Percentiles rank a stretch among this genome's conserved stretches.
These are phyloP conservation scores for Crepidotus variabilis DNA, from an alignment of 768 basidiomycete genomes.

Conservation along the genomic window DNA sequence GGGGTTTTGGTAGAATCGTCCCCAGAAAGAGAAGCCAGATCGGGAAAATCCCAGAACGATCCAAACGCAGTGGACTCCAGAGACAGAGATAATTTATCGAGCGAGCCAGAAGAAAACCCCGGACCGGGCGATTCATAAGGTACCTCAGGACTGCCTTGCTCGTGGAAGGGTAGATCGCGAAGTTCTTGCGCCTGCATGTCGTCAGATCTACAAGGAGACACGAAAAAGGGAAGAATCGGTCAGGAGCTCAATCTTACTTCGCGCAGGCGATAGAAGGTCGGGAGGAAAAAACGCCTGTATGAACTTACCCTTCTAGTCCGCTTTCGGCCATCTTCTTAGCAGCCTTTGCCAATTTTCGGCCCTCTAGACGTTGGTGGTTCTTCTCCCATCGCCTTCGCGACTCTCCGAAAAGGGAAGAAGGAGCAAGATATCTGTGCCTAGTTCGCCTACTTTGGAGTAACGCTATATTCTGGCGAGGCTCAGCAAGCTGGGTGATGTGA, in stretches of 20 bases:
- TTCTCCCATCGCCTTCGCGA: constrained; percentile 14
- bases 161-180: background rate
- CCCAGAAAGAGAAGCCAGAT: background rate
- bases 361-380: constrained; percentile 11
- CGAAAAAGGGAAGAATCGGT: background rate
- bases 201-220: background rate
- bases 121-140: too few species aligned
- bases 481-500: constrained; percentile 3
- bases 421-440: constrained; percentile 7
- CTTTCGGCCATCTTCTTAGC: constrained; percentile 3
- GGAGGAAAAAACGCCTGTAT: background rate
- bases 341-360: constrained; percentile 16
- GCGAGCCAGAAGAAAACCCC: too few species aligned
- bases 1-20: background rate
- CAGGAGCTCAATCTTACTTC: background rate
- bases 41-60: too few species aligned
- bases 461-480: constrained; percentile 7
- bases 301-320: constrained; percentile 3
- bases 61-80: too few species aligned
- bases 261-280: background rate
- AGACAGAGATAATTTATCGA: too few species aligned
- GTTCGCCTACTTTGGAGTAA: constrained; percentile 9
- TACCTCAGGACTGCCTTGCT: too few species aligned
- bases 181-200: background rate
- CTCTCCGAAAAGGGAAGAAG: constrained; percentile 4